Percentiles rank a stretch among this genome's conserved stretches.
Conservation (phyloP, 495 filamentous ascomycete species). For the Penicillium pulvis region DNA sequence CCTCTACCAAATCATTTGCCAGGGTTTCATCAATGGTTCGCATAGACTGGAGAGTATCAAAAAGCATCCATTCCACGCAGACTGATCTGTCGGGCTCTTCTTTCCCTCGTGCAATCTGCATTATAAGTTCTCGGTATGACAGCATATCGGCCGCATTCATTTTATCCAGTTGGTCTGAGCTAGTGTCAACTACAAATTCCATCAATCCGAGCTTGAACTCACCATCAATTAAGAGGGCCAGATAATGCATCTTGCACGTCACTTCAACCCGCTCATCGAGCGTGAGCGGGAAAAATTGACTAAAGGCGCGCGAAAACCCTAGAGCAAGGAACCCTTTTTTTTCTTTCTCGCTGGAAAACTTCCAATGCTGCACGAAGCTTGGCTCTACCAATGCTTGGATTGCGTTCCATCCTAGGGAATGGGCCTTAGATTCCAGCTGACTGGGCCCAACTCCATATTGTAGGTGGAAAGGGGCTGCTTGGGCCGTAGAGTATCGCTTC, state of each 20-base stretch:
- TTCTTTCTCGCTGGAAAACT: conserved; percentile 20
- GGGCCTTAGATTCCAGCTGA: conserved; percentile 19
- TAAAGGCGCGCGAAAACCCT: conserved; percentile 27
- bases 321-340: conserved; percentile 18
- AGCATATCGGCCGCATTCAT: conserved; percentile 24
- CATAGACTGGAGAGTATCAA: conserved; percentile 19
- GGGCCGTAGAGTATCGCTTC: background rate
- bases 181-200: background rate
- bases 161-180: conserved; percentile 27
- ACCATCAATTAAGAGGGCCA: conserved; percentile 26
- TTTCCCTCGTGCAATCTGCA: conserved; percentile 15
- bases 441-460: conserved; percentile 7
- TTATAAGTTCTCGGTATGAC: conserved; percentile 21
- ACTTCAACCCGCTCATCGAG: conserved; percentile 20
- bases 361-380: conserved; percentile 21
- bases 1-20: conserved; percentile 18
- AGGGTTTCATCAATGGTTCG: conserved; percentile 15
- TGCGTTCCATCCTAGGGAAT: conserved; percentile 20
- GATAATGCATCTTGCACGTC: conserved; percentile 23
- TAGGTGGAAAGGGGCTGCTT: background rate
- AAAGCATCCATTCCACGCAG: conserved; percentile 24
- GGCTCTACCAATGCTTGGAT: conserved; percentile 26
- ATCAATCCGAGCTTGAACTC: background rate
- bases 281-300: conserved; percentile 22
- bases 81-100: conserved; percentile 8